Conservation (phyloP, 1,139 yeast species). For the Candida tunisiensis region DNA sequence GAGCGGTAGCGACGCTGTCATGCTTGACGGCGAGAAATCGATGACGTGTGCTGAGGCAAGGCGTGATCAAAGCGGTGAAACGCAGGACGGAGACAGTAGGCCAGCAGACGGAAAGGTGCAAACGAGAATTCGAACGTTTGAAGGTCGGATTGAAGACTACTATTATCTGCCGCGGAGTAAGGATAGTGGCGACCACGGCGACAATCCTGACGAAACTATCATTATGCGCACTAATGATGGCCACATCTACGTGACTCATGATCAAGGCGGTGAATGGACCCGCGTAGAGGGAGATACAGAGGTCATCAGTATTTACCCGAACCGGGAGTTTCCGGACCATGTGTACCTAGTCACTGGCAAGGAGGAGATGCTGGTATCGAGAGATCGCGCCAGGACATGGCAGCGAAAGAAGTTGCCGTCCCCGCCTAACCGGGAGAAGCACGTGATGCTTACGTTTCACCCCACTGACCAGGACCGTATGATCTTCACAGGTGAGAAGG, state of each 20-base stretch:
- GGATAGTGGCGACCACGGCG: slow-evolving; percentile 11
- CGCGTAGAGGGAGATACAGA: slow-evolving; percentile 30
- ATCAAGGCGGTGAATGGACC: slow-evolving; percentile 56
- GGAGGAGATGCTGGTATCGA: slow-evolving; percentile 33
- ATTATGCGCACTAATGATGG: slow-evolving; percentile 38
- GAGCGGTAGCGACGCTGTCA: slow-evolving; percentile 6
- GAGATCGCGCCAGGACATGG: slow-evolving; percentile 53
- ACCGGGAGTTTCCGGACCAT: slow-evolving; percentile 44
- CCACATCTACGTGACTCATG: slow-evolving; percentile 46
- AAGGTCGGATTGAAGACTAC: slow-evolving; percentile 33
- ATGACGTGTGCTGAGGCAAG: not conserved
- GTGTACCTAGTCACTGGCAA: slow-evolving; percentile 42
- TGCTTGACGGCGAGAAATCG: slow-evolving; percentile 1
- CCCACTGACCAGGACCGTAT: slow-evolving; percentile 37
- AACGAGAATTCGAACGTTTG: slow-evolving; percentile 9
- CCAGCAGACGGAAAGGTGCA: no score
- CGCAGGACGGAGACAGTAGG: not conserved
- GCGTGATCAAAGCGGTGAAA: no score
- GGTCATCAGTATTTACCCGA: slow-evolving; percentile 38
- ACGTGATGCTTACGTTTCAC: slow-evolving; percentile 38
- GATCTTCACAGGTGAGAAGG: slow-evolving; percentile 51
- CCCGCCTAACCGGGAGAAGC: slow-evolving; percentile 16
- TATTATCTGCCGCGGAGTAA: slow-evolving; percentile 42
- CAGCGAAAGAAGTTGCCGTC: slow-evolving; percentile 32
- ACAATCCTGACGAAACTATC: slow-evolving; percentile 69